phyloP scores from a whole-genome alignment of 176 grass and related monocot genomes.

The Triticum monococcum region DNA sequence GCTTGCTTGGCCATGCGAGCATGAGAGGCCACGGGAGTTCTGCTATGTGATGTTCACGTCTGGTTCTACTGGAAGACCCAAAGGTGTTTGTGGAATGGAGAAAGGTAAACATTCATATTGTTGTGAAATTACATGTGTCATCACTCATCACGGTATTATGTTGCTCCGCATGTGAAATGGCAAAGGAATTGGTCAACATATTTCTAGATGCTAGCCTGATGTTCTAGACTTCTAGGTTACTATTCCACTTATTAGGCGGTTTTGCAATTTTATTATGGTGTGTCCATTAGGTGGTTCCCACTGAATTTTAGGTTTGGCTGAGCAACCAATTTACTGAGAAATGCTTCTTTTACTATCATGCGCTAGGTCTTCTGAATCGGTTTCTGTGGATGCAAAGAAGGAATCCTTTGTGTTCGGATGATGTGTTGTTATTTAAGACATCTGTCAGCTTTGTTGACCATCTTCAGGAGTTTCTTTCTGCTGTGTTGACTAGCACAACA shows the following conservation, averaged over 20 bases:
- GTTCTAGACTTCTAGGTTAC: background rate
- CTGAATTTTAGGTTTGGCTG: slow-evolving; percentile 14
- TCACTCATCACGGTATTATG: background rate
- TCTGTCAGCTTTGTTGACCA: slow-evolving; percentile 91
- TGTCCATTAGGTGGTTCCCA: background rate
- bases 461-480: slow-evolving; percentile 86
- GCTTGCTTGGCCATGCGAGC: slow-evolving; percentile 58
- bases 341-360: slow-evolving; percentile 44
- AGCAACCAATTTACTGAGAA: slow-evolving; percentile 10
- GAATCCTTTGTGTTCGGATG: slow-evolving; percentile 54
- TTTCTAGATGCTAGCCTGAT: background rate
- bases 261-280: slow-evolving; percentile 4
- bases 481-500: slow-evolving; percentile 65
- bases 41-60: slow-evolving; percentile 95
- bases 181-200: background rate
- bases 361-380: slow-evolving; percentile 79
- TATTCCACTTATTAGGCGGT: background rate
- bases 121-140: background rate
- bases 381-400: slow-evolving; percentile 87
- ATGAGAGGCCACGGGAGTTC: slow-evolving; percentile 22
- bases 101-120: slow-evolving; percentile 44
- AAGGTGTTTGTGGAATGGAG: slow-evolving; percentile 83
- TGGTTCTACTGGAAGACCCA: slow-evolving; percentile 86
- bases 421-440: slow-evolving; percentile 86
- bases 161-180: background rate